phyloP scores from a whole-genome alignment of 2,329 filamentous ascomycete genomes.

The Aspergillus sp. region DNA sequence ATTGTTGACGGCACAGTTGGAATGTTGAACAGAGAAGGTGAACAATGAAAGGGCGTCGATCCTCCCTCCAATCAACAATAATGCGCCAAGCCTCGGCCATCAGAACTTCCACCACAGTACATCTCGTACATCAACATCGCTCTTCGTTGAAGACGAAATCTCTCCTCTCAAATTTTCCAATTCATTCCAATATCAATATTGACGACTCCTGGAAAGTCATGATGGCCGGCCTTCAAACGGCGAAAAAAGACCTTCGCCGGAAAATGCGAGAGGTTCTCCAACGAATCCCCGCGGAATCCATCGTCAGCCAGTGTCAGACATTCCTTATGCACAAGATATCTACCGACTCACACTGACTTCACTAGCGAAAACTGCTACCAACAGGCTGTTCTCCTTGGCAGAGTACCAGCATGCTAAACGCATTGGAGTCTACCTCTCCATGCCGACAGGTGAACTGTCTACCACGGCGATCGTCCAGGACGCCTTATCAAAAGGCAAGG shows the following conservation, averaged over 20 bases:
- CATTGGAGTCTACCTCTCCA: slow-evolving; percentile 87
- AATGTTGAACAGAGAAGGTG: neutral
- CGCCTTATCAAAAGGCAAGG: slow-evolving; percentile 73
- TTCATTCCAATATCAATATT: neutral
- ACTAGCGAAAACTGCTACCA: slow-evolving; percentile 64
- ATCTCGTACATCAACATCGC: neutral
- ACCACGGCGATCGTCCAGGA: slow-evolving; percentile 79
- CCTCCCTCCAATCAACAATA: neutral
- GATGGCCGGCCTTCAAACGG: slow-evolving; percentile 60
- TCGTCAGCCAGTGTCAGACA: slow-evolving; percentile 66
- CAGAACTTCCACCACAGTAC: neutral
- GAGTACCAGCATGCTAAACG: slow-evolving; percentile 73
- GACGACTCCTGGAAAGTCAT: slow-evolving; percentile 13
- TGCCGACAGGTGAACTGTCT: slow-evolving; percentile 83
- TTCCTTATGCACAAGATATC: slow-evolving; percentile 24
- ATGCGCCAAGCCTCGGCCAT: slow-evolving; percentile 3
- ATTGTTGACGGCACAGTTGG: neutral
- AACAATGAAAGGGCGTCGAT: neutral
- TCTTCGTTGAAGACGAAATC: too few species aligned
- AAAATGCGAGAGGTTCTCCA: slow-evolving; percentile 68
- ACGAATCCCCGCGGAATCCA: slow-evolving; percentile 59
- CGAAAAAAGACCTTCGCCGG: slow-evolving; percentile 74
- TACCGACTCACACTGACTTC: slow-evolving; percentile 17
- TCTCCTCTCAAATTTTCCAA: neutral
- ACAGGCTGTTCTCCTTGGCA: slow-evolving; percentile 63